These are phyloP conservation scores for Colletotrichum sojae DNA, from an alignment of 2,329 filamentous ascomycete species.

Conservation along the genomic window DNA sequence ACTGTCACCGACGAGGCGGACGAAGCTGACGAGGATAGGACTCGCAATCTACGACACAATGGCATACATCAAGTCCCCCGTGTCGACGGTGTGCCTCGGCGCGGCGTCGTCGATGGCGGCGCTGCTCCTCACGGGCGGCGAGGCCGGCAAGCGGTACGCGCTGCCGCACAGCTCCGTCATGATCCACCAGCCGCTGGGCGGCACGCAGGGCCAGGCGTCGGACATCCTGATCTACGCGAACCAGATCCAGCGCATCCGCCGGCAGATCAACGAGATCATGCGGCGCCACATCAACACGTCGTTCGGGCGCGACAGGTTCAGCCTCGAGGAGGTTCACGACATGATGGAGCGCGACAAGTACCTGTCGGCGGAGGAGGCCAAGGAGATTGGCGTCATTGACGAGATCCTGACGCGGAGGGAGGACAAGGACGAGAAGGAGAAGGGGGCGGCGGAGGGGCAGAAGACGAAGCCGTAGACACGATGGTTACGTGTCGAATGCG, in stretches of 20 bases:
- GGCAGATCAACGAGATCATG: slow-evolving; percentile 93
- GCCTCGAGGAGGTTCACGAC: slow-evolving; percentile 86
- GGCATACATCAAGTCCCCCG: slow-evolving; percentile 93
- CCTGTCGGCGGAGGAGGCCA: slow-evolving; percentile 88
- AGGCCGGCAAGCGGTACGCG: slow-evolving; percentile 86
- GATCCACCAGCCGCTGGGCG: slow-evolving; percentile 94
- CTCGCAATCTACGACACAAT: slow-evolving; percentile 98
- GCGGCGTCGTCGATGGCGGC: slow-evolving; percentile 97
- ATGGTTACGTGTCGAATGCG: background rate
- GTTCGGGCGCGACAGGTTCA: slow-evolving; percentile 81
- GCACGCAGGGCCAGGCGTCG: slow-evolving; percentile 74
- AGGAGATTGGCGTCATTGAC: slow-evolving; percentile 92
- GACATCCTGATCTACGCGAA: slow-evolving; percentile 98
- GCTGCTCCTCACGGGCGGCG: slow-evolving; percentile 87
- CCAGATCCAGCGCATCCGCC: slow-evolving; percentile 90
- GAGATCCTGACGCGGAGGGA: slow-evolving; percentile 82
- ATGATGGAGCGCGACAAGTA: slow-evolving; percentile 99
- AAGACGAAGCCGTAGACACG: slow-evolving; percentile 38
- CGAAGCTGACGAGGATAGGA: slow-evolving; percentile 53
- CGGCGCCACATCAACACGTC: slow-evolving; percentile 85
- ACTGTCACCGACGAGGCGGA: background rate
- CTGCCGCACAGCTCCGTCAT: slow-evolving; percentile 96
- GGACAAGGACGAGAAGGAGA: slow-evolving; percentile 46
- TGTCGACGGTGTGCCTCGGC: slow-evolving; percentile 95
- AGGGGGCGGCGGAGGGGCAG: slow-evolving; percentile 32